Conservation (phyloP, 129 eudicot species). For the Flaveria sonorensis region DNA sequence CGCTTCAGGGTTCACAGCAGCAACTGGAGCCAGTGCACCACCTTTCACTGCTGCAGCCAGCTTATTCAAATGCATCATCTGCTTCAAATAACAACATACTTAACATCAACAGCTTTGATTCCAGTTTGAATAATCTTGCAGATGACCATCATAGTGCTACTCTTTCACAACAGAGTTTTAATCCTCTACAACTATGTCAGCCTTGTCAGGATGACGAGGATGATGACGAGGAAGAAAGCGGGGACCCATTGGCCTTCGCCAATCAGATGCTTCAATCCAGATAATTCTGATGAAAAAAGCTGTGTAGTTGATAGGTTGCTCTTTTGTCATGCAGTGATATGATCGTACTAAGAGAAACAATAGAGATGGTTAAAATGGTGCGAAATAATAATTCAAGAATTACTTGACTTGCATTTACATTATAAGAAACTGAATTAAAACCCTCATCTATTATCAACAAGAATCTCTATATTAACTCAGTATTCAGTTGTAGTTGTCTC, state of each 20-base stretch:
- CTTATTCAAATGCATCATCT: conserved; percentile 61
- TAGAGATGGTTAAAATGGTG: not conserved
- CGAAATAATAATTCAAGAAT: conserved; percentile 6
- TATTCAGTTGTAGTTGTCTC: not conserved
- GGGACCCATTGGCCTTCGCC: conserved; percentile 51
- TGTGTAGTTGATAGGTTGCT: conserved; percentile 22
- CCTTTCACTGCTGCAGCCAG: conserved; percentile 45
- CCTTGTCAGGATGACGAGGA: conserved; percentile 45
- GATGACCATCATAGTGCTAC: conserved; percentile 34
- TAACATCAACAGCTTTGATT: conserved; percentile 46
- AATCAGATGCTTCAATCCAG: conserved; percentile 56
- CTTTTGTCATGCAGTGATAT: conserved; percentile 18
- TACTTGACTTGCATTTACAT: conserved; percentile 9
- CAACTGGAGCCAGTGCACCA: conserved; percentile 51
- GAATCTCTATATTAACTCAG: not conserved
- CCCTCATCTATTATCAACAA: not conserved
- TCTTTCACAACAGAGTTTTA: conserved; percentile 41
- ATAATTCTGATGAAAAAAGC: conserved; percentile 22
- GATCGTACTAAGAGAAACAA: conserved; percentile 12
- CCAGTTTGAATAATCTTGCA: conserved; percentile 34
- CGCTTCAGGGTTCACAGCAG: conserved; percentile 47
- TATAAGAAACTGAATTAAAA: not conserved
- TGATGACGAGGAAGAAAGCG: conserved; percentile 62
- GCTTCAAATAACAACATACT: conserved; percentile 56
- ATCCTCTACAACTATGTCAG: conserved; percentile 47